phyloP scores from a whole-genome alignment of 2,329 filamentous ascomycete genomes.

The Ascosphaera aggregata region DNA sequence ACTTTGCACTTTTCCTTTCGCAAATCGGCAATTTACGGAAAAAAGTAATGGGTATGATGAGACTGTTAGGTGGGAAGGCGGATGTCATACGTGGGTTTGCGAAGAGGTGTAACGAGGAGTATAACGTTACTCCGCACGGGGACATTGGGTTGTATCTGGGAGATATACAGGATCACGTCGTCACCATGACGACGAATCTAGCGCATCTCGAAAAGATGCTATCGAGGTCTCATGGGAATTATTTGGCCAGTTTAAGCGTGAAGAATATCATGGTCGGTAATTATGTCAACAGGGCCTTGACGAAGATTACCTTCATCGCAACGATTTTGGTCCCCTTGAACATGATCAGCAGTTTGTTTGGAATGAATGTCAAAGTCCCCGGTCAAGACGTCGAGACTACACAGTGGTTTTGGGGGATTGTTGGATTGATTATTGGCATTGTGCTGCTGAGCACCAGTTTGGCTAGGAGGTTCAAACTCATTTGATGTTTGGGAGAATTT shows the following conservation, averaged over 20 bases:
- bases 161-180: slow-evolving; percentile 96
- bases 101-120: slow-evolving; percentile 93
- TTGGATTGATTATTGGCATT: slow-evolving; percentile 22
- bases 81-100: slow-evolving; percentile 99
- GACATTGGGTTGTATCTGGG: slow-evolving; percentile 96
- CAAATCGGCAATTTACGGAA: slow-evolving; percentile 87
- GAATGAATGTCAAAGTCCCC: slow-evolving; percentile 94
- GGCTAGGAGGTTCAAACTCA: slow-evolving; percentile 19
- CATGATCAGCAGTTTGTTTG: slow-evolving; percentile 95
- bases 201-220: slow-evolving; percentile 95
- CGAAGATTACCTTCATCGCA: slow-evolving; percentile 82
- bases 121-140: slow-evolving; percentile 81
- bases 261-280: slow-evolving; percentile 97
- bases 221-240: slow-evolving; percentile 84
- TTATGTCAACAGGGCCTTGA: slow-evolving; percentile 82
- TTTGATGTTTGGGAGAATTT: slow-evolving; percentile 9
- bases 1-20: slow-evolving; percentile 58
- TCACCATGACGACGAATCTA: slow-evolving; percentile 95
- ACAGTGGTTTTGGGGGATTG: slow-evolving; percentile 42
- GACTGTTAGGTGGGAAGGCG: slow-evolving; percentile 85
- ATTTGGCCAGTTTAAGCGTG: slow-evolving; percentile 98
- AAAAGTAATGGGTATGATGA: slow-evolving; percentile 89
- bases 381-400: slow-evolving; percentile 68
- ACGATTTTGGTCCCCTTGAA: slow-evolving; percentile 98
- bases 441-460: slow-evolving; percentile 16